A percentile compares a stretch with the other conserved stretches of the same genome.
Conservation (phyloP, 164 flowering plant genomes). For the Chimonanthus salicifolius region DNA sequence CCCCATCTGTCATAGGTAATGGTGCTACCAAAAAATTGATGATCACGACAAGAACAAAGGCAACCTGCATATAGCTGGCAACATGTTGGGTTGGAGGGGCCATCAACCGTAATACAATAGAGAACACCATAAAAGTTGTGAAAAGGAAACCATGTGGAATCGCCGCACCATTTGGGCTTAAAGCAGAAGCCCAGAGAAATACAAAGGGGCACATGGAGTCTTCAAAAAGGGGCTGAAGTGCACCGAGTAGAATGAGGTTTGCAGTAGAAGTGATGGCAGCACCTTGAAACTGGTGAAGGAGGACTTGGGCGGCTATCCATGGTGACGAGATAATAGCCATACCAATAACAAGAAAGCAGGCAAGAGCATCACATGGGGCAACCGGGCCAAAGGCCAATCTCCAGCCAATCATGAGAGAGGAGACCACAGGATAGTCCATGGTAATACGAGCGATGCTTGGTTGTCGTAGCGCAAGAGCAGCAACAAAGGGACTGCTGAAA, state of each 20-base stretch:
- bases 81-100: slow-evolving; percentile 67
- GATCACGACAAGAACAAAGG: slow-evolving; percentile 74
- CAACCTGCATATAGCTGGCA: slow-evolving; percentile 95
- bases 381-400: slow-evolving; percentile 77
- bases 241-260: slow-evolving; percentile 59
- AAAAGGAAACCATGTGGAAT: slow-evolving; percentile 97
- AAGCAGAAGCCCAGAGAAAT: slow-evolving; percentile 97
- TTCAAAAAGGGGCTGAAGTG: slow-evolving; percentile 93
- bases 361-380: slow-evolving; percentile 94
- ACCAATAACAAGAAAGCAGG: slow-evolving; percentile 86
- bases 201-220: slow-evolving; percentile 99
- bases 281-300: slow-evolving; percentile 83
- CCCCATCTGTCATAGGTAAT: slow-evolving; percentile 56
- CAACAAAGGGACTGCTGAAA: slow-evolving; percentile 73
- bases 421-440: slow-evolving; percentile 83
- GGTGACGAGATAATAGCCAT: slow-evolving; percentile 82
- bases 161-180: slow-evolving; percentile 89
- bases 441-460: slow-evolving; percentile 77
- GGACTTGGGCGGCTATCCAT: slow-evolving; percentile 73
- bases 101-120: slow-evolving; percentile 77
- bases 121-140: slow-evolving; percentile 96
- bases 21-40: slow-evolving; percentile 60
- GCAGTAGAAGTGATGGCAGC: slow-evolving; percentile 96
- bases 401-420: slow-evolving; percentile 99
- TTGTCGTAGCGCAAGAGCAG: slow-evolving; percentile 76